A percentile compares a stretch with the other conserved stretches of the same genome.
These are phyloP conservation scores for Coemansia sp. DNA, from an alignment of 192 early-diverging fungal species.

Conservation along the genomic window DNA sequence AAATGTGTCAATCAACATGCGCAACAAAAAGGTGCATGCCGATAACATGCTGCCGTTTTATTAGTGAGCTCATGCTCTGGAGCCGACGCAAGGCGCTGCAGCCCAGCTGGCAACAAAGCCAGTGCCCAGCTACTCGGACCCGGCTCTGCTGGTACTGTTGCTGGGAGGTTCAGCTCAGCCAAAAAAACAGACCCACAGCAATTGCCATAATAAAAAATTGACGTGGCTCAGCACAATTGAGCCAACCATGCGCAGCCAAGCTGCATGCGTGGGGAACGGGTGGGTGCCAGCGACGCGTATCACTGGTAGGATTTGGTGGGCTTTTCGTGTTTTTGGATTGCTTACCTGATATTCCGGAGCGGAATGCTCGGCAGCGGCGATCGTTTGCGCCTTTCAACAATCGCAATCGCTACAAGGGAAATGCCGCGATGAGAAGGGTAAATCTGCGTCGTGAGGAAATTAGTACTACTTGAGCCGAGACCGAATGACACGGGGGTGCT, in stretches of 20 bases:
- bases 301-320: slow-evolving; percentile 27
- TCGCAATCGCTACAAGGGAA: neutral
- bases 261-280: slow-evolving; percentile 2
- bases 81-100: neutral
- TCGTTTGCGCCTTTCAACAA: neutral
- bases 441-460: no score
- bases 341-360: slow-evolving; percentile 10
- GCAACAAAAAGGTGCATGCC: neutral
- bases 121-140: no score
- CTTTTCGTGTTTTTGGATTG: slow-evolving; percentile 40
- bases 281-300: slow-evolving; percentile 10
- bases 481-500: no score
- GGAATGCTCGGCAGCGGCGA: slow-evolving; percentile 9
- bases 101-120: no score
- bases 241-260: slow-evolving; percentile 7
- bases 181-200: no score
- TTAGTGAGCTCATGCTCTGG: neutral
- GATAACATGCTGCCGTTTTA: neutral
- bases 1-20: slow-evolving; percentile 6
- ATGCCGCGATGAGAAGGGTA: neutral
- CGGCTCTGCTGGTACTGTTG: no score
- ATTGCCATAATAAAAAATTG: neutral
- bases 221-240: neutral
- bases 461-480: no score
- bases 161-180: no score